Percentiles rank a stretch among this genome's conserved stretches.
Evolutionary conservation across 208 protist species (phyloP).

Genomic region (Endotrypanum monterogeii): DNA sequence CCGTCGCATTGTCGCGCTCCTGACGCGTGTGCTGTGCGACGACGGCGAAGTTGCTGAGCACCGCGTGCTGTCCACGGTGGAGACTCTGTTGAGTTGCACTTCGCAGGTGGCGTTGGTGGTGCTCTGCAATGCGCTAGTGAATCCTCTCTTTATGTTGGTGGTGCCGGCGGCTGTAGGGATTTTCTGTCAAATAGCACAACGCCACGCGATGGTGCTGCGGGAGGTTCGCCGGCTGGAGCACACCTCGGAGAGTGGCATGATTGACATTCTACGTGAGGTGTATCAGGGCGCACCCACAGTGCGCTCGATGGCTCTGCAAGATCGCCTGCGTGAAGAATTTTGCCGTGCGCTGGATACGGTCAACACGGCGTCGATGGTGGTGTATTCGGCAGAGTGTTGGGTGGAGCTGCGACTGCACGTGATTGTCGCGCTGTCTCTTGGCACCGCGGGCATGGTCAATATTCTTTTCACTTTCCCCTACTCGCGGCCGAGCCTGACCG

Average conservation of each 20-base stretch:
- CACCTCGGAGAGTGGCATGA: conserved; percentile 42
- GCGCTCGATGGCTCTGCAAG: conserved; percentile 60
- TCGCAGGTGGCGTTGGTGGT: conserved; percentile 47
- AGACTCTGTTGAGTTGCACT: conserved; percentile 43
- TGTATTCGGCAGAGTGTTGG: conserved; percentile 63
- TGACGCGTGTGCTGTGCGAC: conserved; percentile 48
- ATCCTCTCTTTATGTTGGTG: conserved; percentile 59
- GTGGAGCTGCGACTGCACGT: conserved; percentile 57
- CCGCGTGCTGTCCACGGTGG: conserved; percentile 40
- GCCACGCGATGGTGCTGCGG: conserved; percentile 46
- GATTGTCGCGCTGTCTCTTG: conserved; percentile 42
- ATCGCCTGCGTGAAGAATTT: conserved; percentile 70
- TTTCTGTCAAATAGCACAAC: conserved; percentile 45
- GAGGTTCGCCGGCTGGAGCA: conserved; percentile 63
- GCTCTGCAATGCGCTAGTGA: conserved; percentile 51
- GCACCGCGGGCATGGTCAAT: conserved; percentile 45
- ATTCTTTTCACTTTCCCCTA: conserved; percentile 46
- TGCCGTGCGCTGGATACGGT: conserved; percentile 61
- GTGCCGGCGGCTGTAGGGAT: conserved; percentile 51
- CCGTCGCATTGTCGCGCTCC: conserved; percentile 34
- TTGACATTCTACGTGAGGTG: conserved; percentile 59
- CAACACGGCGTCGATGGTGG: conserved; percentile 61
- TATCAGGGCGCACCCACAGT: conserved; percentile 54
- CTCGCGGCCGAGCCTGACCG: conserved; percentile 45
- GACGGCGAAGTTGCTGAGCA: conserved; percentile 51